Base-by-base conservation (phyloP, 2,329 filamentous ascomycete species). In the Neonectria hederae region DNA sequence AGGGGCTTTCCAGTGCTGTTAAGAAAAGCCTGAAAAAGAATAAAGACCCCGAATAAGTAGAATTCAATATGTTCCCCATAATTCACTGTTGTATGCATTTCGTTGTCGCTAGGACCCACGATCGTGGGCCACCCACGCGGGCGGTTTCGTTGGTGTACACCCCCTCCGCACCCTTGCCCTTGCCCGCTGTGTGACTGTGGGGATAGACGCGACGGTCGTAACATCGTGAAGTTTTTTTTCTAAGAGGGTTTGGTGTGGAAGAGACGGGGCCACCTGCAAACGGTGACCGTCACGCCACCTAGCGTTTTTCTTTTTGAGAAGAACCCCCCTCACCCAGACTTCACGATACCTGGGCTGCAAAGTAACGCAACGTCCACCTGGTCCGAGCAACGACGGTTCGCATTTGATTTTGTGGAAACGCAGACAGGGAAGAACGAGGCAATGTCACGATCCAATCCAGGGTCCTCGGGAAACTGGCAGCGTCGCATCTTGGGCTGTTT, bases 221-320 rank as follows among this genome's bases (percentile, higher is more conserved):
- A 57, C 54, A 67, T 68, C 66, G 65, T 68, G 66, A 65, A 49
- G 46, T 59, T 54, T 62, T 64, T 40, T 22, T 42, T n/a, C 14
- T 45, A 9, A 42, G 35, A 45, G 32, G 45, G n/a, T 14, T 22
- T 46, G 13, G 10, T 24, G 21, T 22, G 10, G 10, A 22, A 10
- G 24, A 48, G 22, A 22, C 45, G 45, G 45, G 46, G n/a, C 46
- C 26, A 5, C 26, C 28, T 51, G 48, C 28, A 64, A 60, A 64
- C 62, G 62, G 62, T 64, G 51, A 55, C 62, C 45, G 62, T 60
- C 35, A 28, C 14, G 51, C 32, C 32, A 24, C 21, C 51, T 32
- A 40, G 32, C 51, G 48, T 28, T 28, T 28, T 28, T 28, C 28
- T 51, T 49, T 51, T 32, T n/a, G n/a, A 24, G 9, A 19, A 17